phyloP scores from a whole-genome alignment of 2,329 filamentous ascomycete genomes.

The Cryphonectria parasitica region DNA sequence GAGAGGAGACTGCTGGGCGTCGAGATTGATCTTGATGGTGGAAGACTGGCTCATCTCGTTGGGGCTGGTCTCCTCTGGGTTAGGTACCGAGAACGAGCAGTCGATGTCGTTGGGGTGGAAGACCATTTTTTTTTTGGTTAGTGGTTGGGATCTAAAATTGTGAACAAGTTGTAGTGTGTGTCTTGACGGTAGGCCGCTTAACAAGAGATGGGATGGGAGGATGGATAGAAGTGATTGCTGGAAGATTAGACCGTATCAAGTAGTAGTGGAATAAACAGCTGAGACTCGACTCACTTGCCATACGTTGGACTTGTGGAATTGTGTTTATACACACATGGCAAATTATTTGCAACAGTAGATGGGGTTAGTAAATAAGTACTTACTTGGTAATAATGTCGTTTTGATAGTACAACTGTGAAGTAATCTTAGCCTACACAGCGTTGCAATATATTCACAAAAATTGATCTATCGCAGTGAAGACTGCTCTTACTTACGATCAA shows the following conservation, averaged over 20 bases:
- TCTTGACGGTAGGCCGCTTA: background rate
- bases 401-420: background rate
- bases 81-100: background rate
- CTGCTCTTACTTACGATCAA: too few relatives aligned
- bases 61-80: too few relatives aligned
- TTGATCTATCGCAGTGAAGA: background rate
- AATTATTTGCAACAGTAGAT: background rate
- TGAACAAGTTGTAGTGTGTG: background rate
- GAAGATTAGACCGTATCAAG: background rate
- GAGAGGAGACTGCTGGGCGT: background rate
- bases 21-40: background rate
- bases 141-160: background rate
- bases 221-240: background rate
- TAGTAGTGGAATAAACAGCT: background rate
- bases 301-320: background rate
- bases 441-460: too few relatives aligned
- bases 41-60: background rate
- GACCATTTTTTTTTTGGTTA: background rate
- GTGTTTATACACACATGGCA: background rate
- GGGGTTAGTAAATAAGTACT: background rate
- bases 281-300: background rate
- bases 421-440: background rate
- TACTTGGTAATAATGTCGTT: background rate
- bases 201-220: background rate
- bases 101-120: background rate